Evolutionary conservation across 164 flowering plant genomes (phyloP), one percentile per base, ranked within the genome.

Genomic region (Stephania cephalantha): DNA sequence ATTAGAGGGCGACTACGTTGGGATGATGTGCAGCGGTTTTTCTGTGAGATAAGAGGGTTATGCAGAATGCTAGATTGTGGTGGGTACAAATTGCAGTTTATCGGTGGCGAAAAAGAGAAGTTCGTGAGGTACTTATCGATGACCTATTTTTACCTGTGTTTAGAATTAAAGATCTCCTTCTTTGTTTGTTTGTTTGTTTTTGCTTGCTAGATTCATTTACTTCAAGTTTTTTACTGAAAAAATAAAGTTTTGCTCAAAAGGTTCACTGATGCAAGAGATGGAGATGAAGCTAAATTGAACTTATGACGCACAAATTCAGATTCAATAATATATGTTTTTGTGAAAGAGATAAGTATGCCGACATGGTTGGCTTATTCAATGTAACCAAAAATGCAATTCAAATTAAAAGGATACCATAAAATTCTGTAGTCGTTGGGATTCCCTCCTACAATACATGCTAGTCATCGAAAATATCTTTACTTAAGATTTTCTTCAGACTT

Each of bases 21-120:
- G 8, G 8, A 44, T 67, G 71, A 61, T 69, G 42, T 84, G 29
- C 29, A 48, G 63, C 64, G 77, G 66, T 55, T 61, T 50, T 48
- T 74, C 75, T 76, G 75, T 80, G 77, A 70, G 15, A 73, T 68
- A 71, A 50, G 25, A 25, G 74, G 9, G 55, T 58, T 74, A 9
- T 18, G 66, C 85, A 84, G 79, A 63, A 90, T 90, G 94, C 87
- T 90, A 61, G 91, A 87, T 80, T 86, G 84, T 82, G 87, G 85
- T 81, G 86, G 81, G 20, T 84, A 80, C 84, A 87, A 85, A 75
- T 81, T 92, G 20, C 91, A 89, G 65, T 83, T 75, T 45, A 86
- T 88, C 18, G 85, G 83, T 44, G 94, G 94, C 45, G 84, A 88
- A 64, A 86, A 78, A 73, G 90, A 89, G 83, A 90, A 89, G 68